Base-by-base conservation (phyloP, 768 basidiomycete genomes). In the Rhizopogon vinicolor region DNA sequence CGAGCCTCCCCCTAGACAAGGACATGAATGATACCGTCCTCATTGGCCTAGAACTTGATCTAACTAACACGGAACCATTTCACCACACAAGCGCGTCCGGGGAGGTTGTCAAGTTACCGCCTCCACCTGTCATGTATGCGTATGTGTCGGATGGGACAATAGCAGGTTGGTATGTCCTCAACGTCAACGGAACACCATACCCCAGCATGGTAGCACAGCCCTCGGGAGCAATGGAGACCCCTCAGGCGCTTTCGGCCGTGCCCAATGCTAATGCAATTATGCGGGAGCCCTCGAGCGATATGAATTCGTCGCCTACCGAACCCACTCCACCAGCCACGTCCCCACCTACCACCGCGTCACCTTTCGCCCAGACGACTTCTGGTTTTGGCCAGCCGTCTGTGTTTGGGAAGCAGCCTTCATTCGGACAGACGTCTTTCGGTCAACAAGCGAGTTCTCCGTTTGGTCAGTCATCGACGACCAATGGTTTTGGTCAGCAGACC, bases 61-160 rank as follows among this genome's bases (percentile, higher is more conserved):
- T 91, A 51, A 89, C 87, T 14, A 78, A 78, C 55, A 59, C 67
- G 8, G 71, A 74, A 41, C 65, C 72, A 9, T 76, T 68, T 58
- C 66, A 56, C 7, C 69, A 73, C 52, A 72, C 71, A 10, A 71
- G 68, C 10, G 63, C 73, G 14, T 75, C 76, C 0, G 78, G 78
- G 4, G 78, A 79, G 58, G 67, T 65, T 13, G 62, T 72, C 6
- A 74, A 74, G 12, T 57, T 77, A 2, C 78, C 80, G 10, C 72
- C 80, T 9, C 75, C 76, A 12, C 90, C 90, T 0, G 74, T 90
- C 53, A 70, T 91, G 68, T 91, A 84, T 65, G 85, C 82, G 3
- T 91, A 89, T 67, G 77, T 88, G 10, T 89, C 84, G 52, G 90
- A 93, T 63, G 90, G 90, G 18, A 88, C 89, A 0, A 53, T 93